Evolutionary conservation across 1,284 basidiomycete genomes (phyloP), one percentile per base, ranked within the genome.

Genomic region (Cutaneotrichosporon spelunceum): DNA sequence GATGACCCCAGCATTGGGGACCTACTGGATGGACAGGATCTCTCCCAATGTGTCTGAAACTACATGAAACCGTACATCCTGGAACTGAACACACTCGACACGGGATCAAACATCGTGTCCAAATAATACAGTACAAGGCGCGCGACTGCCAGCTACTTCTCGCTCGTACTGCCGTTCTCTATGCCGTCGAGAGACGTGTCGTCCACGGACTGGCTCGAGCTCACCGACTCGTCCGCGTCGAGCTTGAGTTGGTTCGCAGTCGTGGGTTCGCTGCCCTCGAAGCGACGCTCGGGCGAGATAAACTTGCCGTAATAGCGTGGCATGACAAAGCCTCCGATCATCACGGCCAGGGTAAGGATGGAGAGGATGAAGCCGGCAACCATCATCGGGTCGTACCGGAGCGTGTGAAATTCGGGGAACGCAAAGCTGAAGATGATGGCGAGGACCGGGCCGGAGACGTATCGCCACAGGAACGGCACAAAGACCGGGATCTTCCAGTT

Each of bases 401-500:
- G 56, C 48, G 42, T 53, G 59, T 66, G 63, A 60, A 69, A 69
- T 52, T 66, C 67, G 29, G 67, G 67, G 61, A 66, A 66, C 26
- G 65, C 61, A 53, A 69, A 69, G 23, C 56, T 59, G 45, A 65
- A 58, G 58, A 69, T 64, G 62, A 68, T 68, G 23, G 63, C 63
- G 52, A 69, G 63, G 33, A 69, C 64, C n/a, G 67, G 65, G 3
- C 62, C 63, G 14, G 61, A 62, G 53, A 69, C 55, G 61, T 69
- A 69, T 48, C 67, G 67, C n/a, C 65, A 53, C 13, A 69, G 60
- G 54, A 67, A 49, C 6, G 65, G 65, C 23, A 66, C 27, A 54
- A 69, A 69, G 36, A 36, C 30, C 4, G 67, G 67, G 52, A 69
- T 69, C n/a, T 55, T 61, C 67, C 67, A 69, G 58, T 69, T 69